Conservation (phyloP, 805 yeast genomes). For the Zygosaccharomyces pseudorouxii region DNA sequence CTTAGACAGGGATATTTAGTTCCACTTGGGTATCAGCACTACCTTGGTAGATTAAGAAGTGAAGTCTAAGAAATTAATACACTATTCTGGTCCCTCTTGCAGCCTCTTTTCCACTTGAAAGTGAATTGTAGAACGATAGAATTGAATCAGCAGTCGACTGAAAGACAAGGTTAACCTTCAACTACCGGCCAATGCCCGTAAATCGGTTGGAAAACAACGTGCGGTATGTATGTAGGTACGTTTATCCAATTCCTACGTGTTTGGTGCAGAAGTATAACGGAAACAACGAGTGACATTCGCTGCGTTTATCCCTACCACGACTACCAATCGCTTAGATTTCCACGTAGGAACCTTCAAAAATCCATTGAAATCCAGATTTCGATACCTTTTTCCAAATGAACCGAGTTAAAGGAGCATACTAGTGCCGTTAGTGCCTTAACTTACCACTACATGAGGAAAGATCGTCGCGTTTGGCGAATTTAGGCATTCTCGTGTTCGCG, state of each 20-base stretch:
- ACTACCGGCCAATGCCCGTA: background rate
- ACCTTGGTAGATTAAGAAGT: background rate
- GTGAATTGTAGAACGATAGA: background rate
- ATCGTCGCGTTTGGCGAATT: slow-evolving; percentile 5
- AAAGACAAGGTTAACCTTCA: background rate
- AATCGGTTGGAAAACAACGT: slow-evolving; percentile 3
- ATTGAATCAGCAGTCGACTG: background rate
- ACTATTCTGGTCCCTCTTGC: background rate
- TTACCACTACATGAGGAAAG: slow-evolving; percentile 3
- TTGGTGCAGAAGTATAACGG: background rate
- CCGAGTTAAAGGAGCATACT: background rate
- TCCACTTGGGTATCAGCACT: background rate
- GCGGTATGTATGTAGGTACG: background rate
- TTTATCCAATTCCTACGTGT: background rate
- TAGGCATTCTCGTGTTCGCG: slow-evolving; percentile 5
- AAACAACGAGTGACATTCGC: background rate
- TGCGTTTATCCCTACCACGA: background rate
- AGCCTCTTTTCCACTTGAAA: background rate
- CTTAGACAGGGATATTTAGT: background rate
- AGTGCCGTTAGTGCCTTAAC: background rate
- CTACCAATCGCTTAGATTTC: background rate
- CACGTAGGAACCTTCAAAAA: background rate
- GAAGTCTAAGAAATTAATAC: background rate
- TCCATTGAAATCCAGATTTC: background rate
- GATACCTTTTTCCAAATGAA: background rate